phyloP scores from a whole-genome alignment of 306 rosid species.

The Betula pendula region DNA sequence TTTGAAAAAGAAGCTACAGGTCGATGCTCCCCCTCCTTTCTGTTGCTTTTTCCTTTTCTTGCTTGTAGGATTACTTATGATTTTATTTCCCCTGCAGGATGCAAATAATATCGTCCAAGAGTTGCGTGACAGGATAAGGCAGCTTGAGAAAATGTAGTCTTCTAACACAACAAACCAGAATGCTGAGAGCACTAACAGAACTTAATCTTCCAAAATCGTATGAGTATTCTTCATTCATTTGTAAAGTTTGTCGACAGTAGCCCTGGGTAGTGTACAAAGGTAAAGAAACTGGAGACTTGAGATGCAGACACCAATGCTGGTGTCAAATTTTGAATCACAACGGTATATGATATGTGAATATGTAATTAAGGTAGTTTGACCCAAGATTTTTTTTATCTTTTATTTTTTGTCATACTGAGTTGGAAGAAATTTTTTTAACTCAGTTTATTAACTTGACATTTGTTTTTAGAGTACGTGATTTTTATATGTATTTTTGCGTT shows the following conservation, averaged over 20 bases:
- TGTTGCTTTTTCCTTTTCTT: background rate
- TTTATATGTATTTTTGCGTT: too few relatives aligned
- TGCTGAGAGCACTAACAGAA: constrained; percentile 9
- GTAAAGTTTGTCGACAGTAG: background rate
- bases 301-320: background rate
- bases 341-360: background rate
- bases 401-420: too few relatives aligned
- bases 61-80: background rate
- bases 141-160: constrained; percentile 48
- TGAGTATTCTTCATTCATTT: background rate
- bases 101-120: constrained; percentile 76
- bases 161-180: constrained; percentile 22
- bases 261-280: background rate
- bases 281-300: background rate
- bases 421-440: too few relatives aligned
- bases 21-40: constrained; percentile 4
- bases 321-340: background rate
- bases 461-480: too few relatives aligned
- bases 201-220: background rate
- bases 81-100: constrained; percentile 43
- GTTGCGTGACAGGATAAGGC: constrained; percentile 57
- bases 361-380: too few relatives aligned
- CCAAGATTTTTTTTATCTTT: too few relatives aligned
- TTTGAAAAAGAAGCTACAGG: constrained; percentile 79
- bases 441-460: too few relatives aligned